A percentile compares a stretch with the other conserved stretches of the same genome.
phyloP scores from a whole-genome alignment of 495 filamentous ascomycete species.

The Trypethelium eluteriae region DNA sequence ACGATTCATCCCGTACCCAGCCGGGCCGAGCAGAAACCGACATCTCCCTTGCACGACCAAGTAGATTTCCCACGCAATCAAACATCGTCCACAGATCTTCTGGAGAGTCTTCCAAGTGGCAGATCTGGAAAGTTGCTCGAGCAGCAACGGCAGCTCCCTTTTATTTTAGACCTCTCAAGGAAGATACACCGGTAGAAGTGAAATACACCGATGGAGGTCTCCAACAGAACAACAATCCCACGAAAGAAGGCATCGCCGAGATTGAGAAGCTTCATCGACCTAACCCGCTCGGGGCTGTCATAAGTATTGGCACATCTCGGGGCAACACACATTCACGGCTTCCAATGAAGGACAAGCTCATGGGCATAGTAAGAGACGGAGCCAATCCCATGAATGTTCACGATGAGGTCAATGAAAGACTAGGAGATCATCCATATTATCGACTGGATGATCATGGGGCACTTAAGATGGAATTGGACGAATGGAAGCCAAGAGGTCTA shows the following conservation, averaged over 20 bases:
- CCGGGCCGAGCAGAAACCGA: neutral
- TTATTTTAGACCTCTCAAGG: slow-evolving; percentile 20
- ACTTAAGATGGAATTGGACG: neutral
- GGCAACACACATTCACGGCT: neutral
- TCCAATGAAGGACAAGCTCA: neutral
- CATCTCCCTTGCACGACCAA: neutral
- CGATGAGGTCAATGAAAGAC: neutral
- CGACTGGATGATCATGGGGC: neutral
- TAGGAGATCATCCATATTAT: neutral
- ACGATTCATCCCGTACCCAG: neutral
- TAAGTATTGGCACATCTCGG: slow-evolving; percentile 24
- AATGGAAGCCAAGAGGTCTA: neutral
- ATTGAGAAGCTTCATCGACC: slow-evolving; percentile 17
- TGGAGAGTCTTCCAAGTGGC: slow-evolving; percentile 12
- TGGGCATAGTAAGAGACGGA: neutral
- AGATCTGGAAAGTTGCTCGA: slow-evolving; percentile 26
- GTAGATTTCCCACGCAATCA: neutral
- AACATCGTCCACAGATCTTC: slow-evolving; percentile 16
- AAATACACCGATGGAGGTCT: slow-evolving; percentile 20
- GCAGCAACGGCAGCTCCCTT: slow-evolving; percentile 23
- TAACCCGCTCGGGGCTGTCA: slow-evolving; percentile 17
- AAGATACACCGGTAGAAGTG: neutral
- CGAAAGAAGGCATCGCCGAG: slow-evolving; percentile 13
- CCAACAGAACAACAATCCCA: slow-evolving; percentile 16
- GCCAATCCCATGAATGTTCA: neutral